Conservation (phyloP, 2,329 filamentous ascomycete species). For the Akanthomyces uredinophilus region DNA sequence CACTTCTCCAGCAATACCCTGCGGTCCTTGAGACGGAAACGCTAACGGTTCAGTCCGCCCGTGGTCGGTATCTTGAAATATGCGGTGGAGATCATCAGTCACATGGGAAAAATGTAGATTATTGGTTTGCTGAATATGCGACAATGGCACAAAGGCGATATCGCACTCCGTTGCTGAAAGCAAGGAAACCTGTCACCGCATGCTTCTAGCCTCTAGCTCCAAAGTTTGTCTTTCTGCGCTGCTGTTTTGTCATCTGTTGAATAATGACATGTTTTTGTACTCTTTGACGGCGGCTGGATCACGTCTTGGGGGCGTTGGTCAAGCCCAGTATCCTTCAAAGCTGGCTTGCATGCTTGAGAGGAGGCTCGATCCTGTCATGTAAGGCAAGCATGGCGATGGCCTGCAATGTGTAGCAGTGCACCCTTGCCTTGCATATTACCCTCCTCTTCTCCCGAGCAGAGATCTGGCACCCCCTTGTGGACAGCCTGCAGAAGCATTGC, state of each 20-base stretch:
- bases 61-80: not conserved
- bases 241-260: not conserved
- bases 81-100: not conserved
- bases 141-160: not conserved
- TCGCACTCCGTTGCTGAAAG: not conserved
- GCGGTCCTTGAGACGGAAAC: not conserved
- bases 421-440: not conserved
- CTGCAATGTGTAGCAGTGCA: not conserved
- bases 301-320: not conserved
- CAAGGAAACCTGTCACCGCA: not conserved
- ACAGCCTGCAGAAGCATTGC: not conserved
- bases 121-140: not conserved
- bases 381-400: not conserved
- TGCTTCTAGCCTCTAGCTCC: not conserved
- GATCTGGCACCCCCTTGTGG: slow-evolving; percentile 5
- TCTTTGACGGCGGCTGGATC: not conserved
- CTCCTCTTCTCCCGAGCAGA: not conserved
- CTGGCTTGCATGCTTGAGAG: not conserved
- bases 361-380: slow-evolving; percentile 7
- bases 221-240: not conserved
- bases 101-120: not conserved
- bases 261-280: slow-evolving; percentile 2
- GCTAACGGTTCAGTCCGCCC: not conserved
- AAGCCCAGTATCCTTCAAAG: not conserved
- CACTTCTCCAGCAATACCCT: not conserved